These are phyloP conservation scores for Pisolithus albus DNA, from an alignment of 768 basidiomycete species.

Conservation along the genomic window DNA sequence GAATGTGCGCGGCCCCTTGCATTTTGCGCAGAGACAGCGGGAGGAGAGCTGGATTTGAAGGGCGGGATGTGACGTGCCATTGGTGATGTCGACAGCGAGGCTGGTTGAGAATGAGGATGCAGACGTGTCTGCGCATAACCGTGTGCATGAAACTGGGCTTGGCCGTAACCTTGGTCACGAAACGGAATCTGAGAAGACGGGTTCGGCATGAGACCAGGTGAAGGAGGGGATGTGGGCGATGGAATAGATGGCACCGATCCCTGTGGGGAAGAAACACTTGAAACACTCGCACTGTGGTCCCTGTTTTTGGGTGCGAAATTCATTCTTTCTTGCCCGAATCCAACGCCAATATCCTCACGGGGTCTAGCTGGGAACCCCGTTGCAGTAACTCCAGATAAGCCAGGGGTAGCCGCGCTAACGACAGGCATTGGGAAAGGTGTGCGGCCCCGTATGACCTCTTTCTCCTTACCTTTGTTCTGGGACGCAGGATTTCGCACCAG, in stretches of 20 bases:
- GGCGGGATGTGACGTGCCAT: constrained; percentile 45
- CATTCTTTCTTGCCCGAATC: constrained; percentile 33
- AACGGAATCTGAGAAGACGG: not conserved
- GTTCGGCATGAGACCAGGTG: constrained; percentile 10
- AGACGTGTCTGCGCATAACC: constrained; percentile 19
- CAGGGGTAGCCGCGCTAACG: constrained; percentile 5
- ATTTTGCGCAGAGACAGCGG: constrained; percentile 48
- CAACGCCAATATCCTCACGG: constrained; percentile 17
- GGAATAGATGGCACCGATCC: constrained; percentile 80
- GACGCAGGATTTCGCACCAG: constrained; percentile 42
- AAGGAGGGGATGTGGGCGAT: constrained; percentile 54
- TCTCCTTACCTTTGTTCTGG: constrained; percentile 32
- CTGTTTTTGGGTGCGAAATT: constrained; percentile 32
- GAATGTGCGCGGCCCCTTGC: constrained; percentile 45
- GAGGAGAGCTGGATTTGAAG: constrained; percentile 57
- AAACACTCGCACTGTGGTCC: constrained; percentile 65
- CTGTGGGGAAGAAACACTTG: constrained; percentile 66
- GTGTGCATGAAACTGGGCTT: not conserved
- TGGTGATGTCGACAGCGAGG: constrained; percentile 25
- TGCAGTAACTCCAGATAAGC: constrained; percentile 7
- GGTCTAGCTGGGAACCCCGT: constrained; percentile 26
- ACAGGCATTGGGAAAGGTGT: constrained; percentile 11
- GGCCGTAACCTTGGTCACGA: not conserved
- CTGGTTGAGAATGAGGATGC: constrained; percentile 17
- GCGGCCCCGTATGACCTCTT: constrained; percentile 41